phyloP scores from a whole-genome alignment of 1,284 basidiomycete species.

The Papiliotrema laurentii region DNA sequence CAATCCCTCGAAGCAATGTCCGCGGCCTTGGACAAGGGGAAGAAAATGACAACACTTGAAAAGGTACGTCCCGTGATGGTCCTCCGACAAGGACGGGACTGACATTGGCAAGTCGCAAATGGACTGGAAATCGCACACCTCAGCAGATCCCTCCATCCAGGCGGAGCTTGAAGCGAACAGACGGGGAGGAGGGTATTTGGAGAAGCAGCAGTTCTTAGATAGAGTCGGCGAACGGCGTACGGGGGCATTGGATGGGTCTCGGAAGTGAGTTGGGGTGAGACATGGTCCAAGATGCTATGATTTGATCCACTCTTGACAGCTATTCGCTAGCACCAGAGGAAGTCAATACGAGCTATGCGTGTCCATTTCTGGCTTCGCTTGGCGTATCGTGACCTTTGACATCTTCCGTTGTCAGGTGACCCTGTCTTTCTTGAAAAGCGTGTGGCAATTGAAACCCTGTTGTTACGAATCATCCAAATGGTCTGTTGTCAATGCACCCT shows the following conservation, averaged over 20 bases:
- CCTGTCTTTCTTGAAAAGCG: too few relatives aligned
- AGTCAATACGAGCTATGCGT: too few relatives aligned
- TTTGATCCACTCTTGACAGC: too few relatives aligned
- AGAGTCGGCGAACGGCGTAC: conserved; percentile 37
- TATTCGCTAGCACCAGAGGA: too few relatives aligned
- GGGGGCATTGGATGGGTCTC: conserved; percentile 9
- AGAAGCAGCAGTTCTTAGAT: conserved; percentile 44
- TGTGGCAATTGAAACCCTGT: too few relatives aligned
- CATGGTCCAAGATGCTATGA: neutral
- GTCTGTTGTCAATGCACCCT: too few relatives aligned
- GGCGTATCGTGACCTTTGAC: too few relatives aligned
- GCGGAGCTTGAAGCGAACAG: conserved; percentile 43
- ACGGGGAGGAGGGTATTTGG: conserved; percentile 37
- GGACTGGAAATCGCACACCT: conserved; percentile 44
- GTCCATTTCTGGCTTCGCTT: too few relatives aligned
- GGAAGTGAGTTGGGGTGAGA: neutral
- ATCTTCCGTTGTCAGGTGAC: too few relatives aligned
- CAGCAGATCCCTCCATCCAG: conserved; percentile 16
- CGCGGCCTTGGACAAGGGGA: conserved; percentile 39
- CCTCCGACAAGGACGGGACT: neutral
- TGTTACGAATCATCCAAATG: too few relatives aligned
- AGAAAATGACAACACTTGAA: conserved; percentile 48
- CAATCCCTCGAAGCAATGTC: conserved; percentile 45
- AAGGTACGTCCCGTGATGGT: conserved; percentile 28
- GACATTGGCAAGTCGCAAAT: conserved; percentile 39